These are phyloP conservation scores for Viola pubescens DNA, from an alignment of 441 rosid genomes.

Conservation along the genomic window DNA sequence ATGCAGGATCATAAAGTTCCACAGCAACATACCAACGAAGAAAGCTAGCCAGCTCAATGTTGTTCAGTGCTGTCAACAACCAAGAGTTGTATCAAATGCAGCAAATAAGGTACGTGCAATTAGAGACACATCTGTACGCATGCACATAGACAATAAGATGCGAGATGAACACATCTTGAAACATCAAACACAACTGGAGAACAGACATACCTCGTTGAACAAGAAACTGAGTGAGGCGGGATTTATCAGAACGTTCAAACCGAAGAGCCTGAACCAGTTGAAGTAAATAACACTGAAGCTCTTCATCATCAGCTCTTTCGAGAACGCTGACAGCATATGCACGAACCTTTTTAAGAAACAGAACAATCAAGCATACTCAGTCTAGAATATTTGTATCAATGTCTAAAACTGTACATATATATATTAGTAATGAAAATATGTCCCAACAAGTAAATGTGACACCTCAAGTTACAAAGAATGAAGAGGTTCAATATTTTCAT, in stretches of 20 bases:
- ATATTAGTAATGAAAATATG: neutral
- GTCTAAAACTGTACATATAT: neutral
- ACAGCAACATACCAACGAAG: constrained; percentile 96
- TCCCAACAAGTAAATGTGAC: no score
- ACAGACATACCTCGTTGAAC: constrained; percentile 76
- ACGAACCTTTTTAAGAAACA: constrained; percentile 62
- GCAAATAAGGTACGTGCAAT: constrained; percentile 15
- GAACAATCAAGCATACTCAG: constrained; percentile 14
- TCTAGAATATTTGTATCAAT: neutral
- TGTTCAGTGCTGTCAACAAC: constrained; percentile 56
- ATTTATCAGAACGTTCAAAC: constrained; percentile 93
- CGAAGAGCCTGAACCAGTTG: constrained; percentile 98
- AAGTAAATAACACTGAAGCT: constrained; percentile 95
- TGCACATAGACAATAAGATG: neutral
- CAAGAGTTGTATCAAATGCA: constrained; percentile 24
- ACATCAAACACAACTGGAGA: constrained; percentile 2
- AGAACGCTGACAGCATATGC: constrained; percentile 98
- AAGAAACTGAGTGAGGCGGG: constrained; percentile 89
- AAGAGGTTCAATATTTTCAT: no score
- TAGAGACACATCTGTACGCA: neutral
- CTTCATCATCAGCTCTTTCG: constrained; percentile 98
- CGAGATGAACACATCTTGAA: neutral
- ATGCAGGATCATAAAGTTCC: constrained; percentile 80
- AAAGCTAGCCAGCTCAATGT: constrained; percentile 91
- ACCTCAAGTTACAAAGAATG: no score